These are phyloP conservation scores for Gaeumannomyces tritici DNA, from an alignment of 2,329 filamentous ascomycete genomes.

Conservation along the genomic window DNA sequence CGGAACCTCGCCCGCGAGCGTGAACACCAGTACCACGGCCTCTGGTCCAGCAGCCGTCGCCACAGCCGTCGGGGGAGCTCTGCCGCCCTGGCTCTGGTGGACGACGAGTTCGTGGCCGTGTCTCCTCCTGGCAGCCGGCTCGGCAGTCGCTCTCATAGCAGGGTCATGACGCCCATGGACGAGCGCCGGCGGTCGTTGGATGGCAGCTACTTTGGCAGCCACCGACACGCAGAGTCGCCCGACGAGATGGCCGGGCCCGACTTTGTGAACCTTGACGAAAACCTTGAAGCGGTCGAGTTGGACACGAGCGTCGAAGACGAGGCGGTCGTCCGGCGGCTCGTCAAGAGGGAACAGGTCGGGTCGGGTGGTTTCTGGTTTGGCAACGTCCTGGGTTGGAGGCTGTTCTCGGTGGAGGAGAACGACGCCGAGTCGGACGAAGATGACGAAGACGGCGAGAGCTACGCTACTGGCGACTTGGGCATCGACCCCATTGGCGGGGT, in stretches of 20 bases:
- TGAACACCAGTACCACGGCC: conserved; percentile 26
- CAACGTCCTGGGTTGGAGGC: conserved; percentile 46
- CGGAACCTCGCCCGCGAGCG: conserved; percentile 40
- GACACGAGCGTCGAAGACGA: conserved; percentile 46
- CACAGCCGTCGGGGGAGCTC: conserved; percentile 35
- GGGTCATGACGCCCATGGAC: conserved; percentile 35
- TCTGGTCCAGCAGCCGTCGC: conserved; percentile 28
- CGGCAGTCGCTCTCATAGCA: conserved; percentile 35
- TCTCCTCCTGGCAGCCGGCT: conserved; percentile 32
- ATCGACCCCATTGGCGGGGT: conserved; percentile 5
- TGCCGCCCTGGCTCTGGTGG: conserved; percentile 22
- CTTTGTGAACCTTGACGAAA: conserved; percentile 53
- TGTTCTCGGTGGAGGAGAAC: conserved; percentile 54
- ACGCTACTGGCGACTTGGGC: conserved; percentile 23
- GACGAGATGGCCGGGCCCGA: conserved; percentile 42
- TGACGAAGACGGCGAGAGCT: conserved; percentile 25
- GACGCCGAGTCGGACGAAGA: conserved; percentile 38
- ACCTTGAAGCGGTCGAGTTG: conserved; percentile 38
- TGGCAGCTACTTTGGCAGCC: conserved; percentile 20
- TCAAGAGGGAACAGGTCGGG: conserved; percentile 38
- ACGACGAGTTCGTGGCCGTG: conserved; percentile 20
- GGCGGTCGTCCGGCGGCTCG: conserved; percentile 45
- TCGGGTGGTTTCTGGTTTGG: conserved; percentile 48
- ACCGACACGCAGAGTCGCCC: conserved; percentile 17
- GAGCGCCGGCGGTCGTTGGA: conserved; percentile 19